phyloP scores from a whole-genome alignment of 805 yeast species.

The Ogataea degrootiae region DNA sequence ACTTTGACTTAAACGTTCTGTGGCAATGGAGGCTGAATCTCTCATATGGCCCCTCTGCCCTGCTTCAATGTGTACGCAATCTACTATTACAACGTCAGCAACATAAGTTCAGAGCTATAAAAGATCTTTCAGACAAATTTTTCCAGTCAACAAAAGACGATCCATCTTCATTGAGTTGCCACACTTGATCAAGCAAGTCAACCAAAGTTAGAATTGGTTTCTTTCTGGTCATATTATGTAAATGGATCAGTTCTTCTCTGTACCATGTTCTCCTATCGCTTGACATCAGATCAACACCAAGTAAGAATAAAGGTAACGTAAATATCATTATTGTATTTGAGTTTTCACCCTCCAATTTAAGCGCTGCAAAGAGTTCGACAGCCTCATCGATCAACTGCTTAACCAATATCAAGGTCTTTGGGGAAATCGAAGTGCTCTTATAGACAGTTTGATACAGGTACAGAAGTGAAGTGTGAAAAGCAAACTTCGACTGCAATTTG shows the following conservation, averaged over 20 bases:
- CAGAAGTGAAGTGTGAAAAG: slow-evolving; percentile 8
- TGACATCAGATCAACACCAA: slow-evolving; percentile 13
- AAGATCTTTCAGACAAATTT: neutral
- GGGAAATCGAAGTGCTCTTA: slow-evolving; percentile 10
- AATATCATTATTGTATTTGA: neutral
- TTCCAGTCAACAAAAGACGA: slow-evolving; percentile 10
- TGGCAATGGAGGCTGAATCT: too few relatives aligned
- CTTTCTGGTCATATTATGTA: neutral
- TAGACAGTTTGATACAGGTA: slow-evolving; percentile 14
- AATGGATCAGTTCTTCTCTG: neutral
- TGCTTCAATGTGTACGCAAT: too few relatives aligned
- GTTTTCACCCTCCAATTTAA: neutral
- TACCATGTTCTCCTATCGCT: slow-evolving; percentile 3
- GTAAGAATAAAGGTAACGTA: slow-evolving; percentile 8
- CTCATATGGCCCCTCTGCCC: too few relatives aligned
- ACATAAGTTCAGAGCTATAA: slow-evolving; percentile 1
- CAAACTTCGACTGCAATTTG: slow-evolving; percentile 4
- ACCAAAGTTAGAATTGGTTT: slow-evolving; percentile 5
- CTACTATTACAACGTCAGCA: neutral
- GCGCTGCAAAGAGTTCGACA: neutral
- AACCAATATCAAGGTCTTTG: slow-evolving; percentile 11
- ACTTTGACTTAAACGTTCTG: too few relatives aligned
- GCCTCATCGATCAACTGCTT: slow-evolving; percentile 3
- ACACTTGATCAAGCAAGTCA: slow-evolving; percentile 4
- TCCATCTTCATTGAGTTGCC: slow-evolving; percentile 10